These are phyloP conservation scores for Fragaria vesca DNA, from an alignment of 306 rosid species.

Conservation along the genomic window DNA sequence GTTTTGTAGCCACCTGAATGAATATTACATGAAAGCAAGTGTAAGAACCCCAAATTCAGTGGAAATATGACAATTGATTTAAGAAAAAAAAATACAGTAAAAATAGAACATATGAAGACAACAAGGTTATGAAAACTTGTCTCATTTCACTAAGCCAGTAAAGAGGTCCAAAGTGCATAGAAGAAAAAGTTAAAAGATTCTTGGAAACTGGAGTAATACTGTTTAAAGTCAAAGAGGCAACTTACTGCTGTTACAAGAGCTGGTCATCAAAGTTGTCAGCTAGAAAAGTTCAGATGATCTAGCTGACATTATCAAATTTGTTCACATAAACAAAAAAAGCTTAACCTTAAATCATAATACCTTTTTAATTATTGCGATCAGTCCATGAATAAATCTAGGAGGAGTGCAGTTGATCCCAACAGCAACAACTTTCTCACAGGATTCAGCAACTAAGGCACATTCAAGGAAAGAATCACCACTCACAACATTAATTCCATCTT, in stretches of 20 bases:
- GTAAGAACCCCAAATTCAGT: neutral
- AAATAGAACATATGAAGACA: neutral
- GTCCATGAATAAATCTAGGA: conserved; percentile 85
- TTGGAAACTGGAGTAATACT: conserved; percentile 2
- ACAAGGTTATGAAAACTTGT: neutral
- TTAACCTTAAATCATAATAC: conserved; percentile 28
- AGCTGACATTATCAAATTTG: neutral
- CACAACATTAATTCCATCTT: conserved; percentile 74
- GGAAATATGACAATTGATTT: neutral
- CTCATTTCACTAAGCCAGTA: neutral
- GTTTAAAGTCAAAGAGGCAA: neutral
- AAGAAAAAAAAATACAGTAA: neutral
- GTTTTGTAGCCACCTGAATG: conserved; percentile 72
- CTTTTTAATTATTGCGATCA: conserved; percentile 57
- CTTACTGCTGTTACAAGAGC: neutral
- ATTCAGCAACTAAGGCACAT: conserved; percentile 79
- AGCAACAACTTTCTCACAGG: conserved; percentile 65
- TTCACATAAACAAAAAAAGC: neutral
- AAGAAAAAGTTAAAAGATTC: neutral
- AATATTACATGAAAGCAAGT: conserved; percentile 4
- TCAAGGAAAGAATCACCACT: conserved; percentile 76
- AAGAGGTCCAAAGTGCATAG: neutral
- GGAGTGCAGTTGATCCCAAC: conserved; percentile 93
- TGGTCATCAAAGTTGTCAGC: neutral
- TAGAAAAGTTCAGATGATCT: neutral